phyloP scores from a whole-genome alignment of 2,329 filamentous ascomycete species.

The Colletotrichum sp. region DNA sequence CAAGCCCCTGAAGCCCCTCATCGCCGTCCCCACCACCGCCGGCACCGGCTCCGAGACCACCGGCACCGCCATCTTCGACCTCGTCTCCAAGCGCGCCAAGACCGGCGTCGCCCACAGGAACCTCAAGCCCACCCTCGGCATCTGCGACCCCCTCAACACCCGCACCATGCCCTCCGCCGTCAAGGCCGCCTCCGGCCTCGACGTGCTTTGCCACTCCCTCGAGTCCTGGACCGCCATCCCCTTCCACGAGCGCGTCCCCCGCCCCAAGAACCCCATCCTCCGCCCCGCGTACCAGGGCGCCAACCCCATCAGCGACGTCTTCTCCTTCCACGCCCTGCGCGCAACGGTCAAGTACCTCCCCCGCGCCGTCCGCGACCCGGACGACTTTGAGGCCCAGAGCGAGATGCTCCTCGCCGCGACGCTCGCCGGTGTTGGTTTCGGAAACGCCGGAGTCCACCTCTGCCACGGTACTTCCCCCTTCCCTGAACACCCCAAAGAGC shows the following conservation, averaged over 20 bases:
- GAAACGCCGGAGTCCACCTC: slow-evolving; percentile 93
- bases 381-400: slow-evolving; percentile 89
- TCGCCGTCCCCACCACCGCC: slow-evolving; percentile 83
- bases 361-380: slow-evolving; percentile 82
- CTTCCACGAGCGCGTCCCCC: slow-evolving; percentile 82
- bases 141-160: slow-evolving; percentile 87
- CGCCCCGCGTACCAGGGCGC: slow-evolving; percentile 95
- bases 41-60: slow-evolving; percentile 94
- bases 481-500: fast-evolving
- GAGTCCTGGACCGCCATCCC: slow-evolving; percentile 99
- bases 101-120: slow-evolving; percentile 96
- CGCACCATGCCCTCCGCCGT: slow-evolving; percentile 95
- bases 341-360: slow-evolving; percentile 92
- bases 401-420: slow-evolving; percentile 97
- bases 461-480: too few species aligned
- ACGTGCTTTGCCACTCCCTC: slow-evolving; percentile 93
- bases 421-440: slow-evolving; percentile 93
- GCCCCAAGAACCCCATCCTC: slow-evolving; percentile 87
- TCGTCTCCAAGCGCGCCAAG: slow-evolving; percentile 88
- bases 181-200: slow-evolving; percentile 87
- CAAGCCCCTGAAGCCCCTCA: slow-evolving; percentile 73
- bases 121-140: slow-evolving; percentile 92
- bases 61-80: slow-evolving; percentile 96
- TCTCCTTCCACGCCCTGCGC: slow-evolving; percentile 84
- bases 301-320: slow-evolving; percentile 97